A percentile compares a stretch with the other conserved stretches of the same genome.
Evolutionary conservation across 495 filamentous ascomycete genomes (phyloP).

Genomic region (Podospora tetraspora): DNA sequence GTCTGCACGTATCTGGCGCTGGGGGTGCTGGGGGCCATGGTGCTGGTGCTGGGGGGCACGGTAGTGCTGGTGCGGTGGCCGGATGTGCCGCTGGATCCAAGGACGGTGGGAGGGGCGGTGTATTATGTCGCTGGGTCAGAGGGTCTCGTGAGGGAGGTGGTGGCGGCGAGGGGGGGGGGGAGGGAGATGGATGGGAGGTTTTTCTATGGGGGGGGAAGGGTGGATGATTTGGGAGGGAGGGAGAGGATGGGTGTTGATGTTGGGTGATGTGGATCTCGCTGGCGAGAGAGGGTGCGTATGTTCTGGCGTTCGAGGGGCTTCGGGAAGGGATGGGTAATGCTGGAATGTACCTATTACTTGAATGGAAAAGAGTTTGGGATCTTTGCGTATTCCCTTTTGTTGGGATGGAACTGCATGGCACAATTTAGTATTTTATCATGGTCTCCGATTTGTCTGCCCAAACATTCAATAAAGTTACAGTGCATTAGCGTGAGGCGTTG

Average conservation of each 20-base stretch:
- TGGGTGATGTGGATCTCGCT: not conserved
- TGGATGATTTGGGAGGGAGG: not conserved
- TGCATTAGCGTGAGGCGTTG: no score
- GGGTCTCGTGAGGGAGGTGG: not conserved
- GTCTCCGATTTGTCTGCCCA: no score
- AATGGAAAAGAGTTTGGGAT: no score
- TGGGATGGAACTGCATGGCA: no score
- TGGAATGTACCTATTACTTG: no score
- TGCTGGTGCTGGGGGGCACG: slow-evolving; percentile 23
- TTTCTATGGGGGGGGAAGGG: not conserved
- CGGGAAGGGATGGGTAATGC: no score
- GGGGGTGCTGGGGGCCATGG: slow-evolving; percentile 25
- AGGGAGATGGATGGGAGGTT: not conserved
- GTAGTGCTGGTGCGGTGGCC: slow-evolving; percentile 27
- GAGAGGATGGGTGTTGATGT: not conserved
- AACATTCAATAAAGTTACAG: no score
- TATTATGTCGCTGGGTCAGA: slow-evolving; percentile 21
- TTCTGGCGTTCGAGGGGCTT: no score
- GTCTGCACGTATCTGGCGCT: slow-evolving; percentile 26
- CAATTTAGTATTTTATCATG: no score
- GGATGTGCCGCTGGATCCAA: slow-evolving; percentile 30
- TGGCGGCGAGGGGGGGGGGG: not conserved
- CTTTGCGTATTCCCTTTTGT: no score
- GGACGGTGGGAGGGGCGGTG: slow-evolving; percentile 29
- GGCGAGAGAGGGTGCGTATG: not conserved